Evolutionary conservation across 2,329 filamentous ascomycete genomes (phyloP), one percentile per base, ranked within the genome.

Genomic region (Pseudogymnoascus destructans): DNA sequence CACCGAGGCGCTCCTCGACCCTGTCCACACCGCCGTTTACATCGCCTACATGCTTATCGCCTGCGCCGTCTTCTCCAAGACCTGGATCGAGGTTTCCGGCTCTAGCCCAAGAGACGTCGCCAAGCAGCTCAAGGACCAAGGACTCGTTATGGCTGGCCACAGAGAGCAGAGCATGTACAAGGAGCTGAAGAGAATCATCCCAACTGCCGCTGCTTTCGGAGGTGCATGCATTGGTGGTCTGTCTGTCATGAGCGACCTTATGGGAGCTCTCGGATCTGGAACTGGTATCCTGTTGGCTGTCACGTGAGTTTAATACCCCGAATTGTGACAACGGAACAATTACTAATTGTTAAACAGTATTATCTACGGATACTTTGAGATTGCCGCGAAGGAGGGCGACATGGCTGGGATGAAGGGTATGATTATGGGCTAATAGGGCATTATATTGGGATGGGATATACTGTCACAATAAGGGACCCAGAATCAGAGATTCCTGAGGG

Each of bases 161-260:
- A 89, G 93, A 77, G 95, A 98, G 74, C 92, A 97, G 81, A 95
- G 88, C 79, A 98, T 98, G 93, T 98, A 98, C 84, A 95, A 95
- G 81, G 93, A 98, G 77, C 84, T 98, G 64, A 98, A 98, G 87
- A 87, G 93, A 70, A 93, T 98, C 69, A 98, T 98, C 65, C 95
- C 93, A 63, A 97, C 93, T 61, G 95, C 93, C 62, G 93, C 93
- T 64, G 93, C 95, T 68, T 98, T 98, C 66, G 93, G 95, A 74
- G 93, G 93, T 80, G 93, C 93, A 66, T 97, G 92, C 79, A 98
- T 98, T 78, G 93, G 93, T 78, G 92, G 88, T 66, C 84, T 98
- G 64, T 97, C 92, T 57, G 92, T 98, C 69, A 85, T 87, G 69
- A 95, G 89, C 72, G 93, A 98, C 75, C 85, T 98, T 63, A 84